Conservation (phyloP, 495 filamentous ascomycete species). For the Podospora pseudocomata region DNA sequence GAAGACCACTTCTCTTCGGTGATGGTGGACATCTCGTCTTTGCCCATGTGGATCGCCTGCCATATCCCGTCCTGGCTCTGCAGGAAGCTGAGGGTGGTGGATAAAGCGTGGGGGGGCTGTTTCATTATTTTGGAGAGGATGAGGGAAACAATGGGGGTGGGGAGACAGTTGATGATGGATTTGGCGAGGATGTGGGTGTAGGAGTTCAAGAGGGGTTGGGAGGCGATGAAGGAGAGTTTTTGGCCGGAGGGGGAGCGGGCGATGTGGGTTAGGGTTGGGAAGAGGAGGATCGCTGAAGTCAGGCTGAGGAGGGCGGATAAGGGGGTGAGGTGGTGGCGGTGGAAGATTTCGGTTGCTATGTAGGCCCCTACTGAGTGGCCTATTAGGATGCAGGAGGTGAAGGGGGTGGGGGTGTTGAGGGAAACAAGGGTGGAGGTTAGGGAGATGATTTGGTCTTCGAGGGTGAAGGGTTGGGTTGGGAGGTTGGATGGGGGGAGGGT, state of each 20-base stretch:
- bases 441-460: conserved; percentile 62
- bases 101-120: conserved; percentile 55
- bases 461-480: conserved; percentile 37
- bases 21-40: conserved; percentile 73
- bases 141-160: conserved; percentile 37
- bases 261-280: conserved; percentile 75
- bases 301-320: conserved; percentile 19
- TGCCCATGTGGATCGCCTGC: conserved; percentile 60
- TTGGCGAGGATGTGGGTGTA: conserved; percentile 52
- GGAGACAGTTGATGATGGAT: conserved; percentile 46
- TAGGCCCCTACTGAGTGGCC: conserved; percentile 82
- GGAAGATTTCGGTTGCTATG: conserved; percentile 69
- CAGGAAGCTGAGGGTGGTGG: conserved; percentile 61
- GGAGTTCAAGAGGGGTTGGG: conserved; percentile 53
- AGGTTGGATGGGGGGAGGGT: not conserved
- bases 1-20: conserved; percentile 72
- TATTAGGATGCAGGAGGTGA: conserved; percentile 64
- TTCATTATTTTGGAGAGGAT: conserved; percentile 49
- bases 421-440: conserved; percentile 38
- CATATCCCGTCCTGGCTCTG: conserved; percentile 59
- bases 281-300: conserved; percentile 62
- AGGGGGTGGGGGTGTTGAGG: conserved; percentile 21
- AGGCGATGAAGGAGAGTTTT: conserved; percentile 50
- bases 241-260: conserved; percentile 60
- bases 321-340: conserved; percentile 33